Conservation (phyloP, 352 stramenopile genomes). For the Phytophthora tentaculata region DNA sequence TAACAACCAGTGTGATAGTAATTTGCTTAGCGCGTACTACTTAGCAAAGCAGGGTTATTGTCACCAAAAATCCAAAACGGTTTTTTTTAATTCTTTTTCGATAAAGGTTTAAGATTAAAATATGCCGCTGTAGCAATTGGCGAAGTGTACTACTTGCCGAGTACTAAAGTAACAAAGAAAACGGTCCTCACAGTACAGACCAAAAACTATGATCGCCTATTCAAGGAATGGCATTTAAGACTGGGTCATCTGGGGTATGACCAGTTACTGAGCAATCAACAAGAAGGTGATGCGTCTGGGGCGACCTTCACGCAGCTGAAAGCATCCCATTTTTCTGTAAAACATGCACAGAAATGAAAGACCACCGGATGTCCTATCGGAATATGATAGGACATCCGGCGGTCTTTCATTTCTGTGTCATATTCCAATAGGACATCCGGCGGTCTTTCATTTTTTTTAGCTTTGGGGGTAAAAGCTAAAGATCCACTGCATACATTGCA, state of each 20-base stretch:
- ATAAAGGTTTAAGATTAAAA: too few species aligned
- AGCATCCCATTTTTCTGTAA: not conserved
- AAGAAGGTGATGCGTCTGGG: too few species aligned
- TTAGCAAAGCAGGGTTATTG: too few species aligned
- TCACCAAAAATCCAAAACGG: too few species aligned
- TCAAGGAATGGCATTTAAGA: not conserved
- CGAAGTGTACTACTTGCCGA: not conserved
- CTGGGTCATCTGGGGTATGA: not conserved
- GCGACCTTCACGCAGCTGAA: not conserved
- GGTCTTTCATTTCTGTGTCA: too few species aligned
- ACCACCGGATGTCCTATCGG: not conserved
- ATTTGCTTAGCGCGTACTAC: not conserved
- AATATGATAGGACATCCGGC: not conserved
- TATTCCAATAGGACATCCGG: not conserved
- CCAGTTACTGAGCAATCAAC: too few species aligned
- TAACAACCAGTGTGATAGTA: not conserved
- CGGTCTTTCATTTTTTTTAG: not conserved
- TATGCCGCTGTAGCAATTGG: not conserved
- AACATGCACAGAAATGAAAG: not conserved
- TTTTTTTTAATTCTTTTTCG: not conserved
- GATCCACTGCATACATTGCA: not conserved
- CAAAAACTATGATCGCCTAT: not conserved
- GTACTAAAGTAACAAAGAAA: not conserved
- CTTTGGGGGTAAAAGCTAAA: not conserved
- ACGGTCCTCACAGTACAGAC: not conserved